Conservation (phyloP, 2,329 filamentous ascomycete genomes). For the Diplocarpon mali region DNA sequence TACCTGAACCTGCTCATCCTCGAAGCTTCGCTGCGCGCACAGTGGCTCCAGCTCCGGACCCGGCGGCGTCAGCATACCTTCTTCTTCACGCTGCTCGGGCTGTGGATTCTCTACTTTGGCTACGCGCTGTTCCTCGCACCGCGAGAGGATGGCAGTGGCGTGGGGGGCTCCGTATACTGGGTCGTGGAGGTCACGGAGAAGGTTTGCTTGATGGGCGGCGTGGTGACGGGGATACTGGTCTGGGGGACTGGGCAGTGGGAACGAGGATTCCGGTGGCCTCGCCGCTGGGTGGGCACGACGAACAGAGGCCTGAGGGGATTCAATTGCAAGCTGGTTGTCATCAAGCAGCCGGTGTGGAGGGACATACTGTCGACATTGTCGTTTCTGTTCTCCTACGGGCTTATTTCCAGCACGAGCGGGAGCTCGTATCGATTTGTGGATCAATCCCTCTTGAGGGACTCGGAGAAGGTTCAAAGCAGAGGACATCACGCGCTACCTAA, state of each 20-base stretch:
- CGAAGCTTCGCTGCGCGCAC: slow-evolving; percentile 83
- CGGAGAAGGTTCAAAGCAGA: slow-evolving; percentile 44
- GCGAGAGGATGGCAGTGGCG: slow-evolving; percentile 83
- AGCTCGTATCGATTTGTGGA: slow-evolving; percentile 72
- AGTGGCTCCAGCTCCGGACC: slow-evolving; percentile 83
- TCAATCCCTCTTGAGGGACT: slow-evolving; percentile 45
- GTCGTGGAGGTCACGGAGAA: slow-evolving; percentile 83
- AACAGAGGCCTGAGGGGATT: slow-evolving; percentile 85
- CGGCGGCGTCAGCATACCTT: slow-evolving; percentile 87
- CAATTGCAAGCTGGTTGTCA: slow-evolving; percentile 92
- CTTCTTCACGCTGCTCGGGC: slow-evolving; percentile 66
- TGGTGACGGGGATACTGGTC: slow-evolving; percentile 76
- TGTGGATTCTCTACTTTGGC: slow-evolving; percentile 77
- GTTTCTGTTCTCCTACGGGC: slow-evolving; percentile 68
- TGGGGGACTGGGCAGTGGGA: slow-evolving; percentile 98
- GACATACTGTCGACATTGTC: slow-evolving; percentile 62
- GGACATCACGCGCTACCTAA: slow-evolving; percentile 31
- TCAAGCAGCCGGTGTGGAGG: slow-evolving; percentile 70
- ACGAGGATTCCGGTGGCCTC: slow-evolving; percentile 84
- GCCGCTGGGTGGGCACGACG: slow-evolving; percentile 78
- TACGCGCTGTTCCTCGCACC: slow-evolving; percentile 91
- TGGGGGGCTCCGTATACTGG: slow-evolving; percentile 95
- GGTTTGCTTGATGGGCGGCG: slow-evolving; percentile 80
- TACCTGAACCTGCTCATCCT: slow-evolving; percentile 97
- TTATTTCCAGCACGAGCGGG: slow-evolving; percentile 55